phyloP scores from a whole-genome alignment of 139 green algal genomes.

The Micractinium conductrix region DNA sequence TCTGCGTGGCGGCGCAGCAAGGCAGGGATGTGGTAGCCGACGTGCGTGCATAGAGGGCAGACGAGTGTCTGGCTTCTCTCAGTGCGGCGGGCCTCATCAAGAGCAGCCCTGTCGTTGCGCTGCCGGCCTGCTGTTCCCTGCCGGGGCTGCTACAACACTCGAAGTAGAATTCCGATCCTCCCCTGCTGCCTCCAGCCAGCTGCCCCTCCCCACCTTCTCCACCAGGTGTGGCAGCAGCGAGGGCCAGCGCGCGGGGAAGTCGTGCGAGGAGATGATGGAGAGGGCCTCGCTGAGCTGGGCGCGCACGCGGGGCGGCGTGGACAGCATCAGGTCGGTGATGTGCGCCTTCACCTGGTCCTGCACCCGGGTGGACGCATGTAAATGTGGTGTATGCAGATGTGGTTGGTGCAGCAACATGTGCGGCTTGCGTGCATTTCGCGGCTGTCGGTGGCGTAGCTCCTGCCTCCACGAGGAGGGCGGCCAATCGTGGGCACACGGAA shows the following conservation, averaged over 20 bases:
- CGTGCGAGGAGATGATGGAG: slow-evolving; percentile 86
- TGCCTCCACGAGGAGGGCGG: background rate
- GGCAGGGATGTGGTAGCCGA: too few species aligned
- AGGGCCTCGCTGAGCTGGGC: slow-evolving; percentile 94
- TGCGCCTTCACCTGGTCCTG: slow-evolving; percentile 89
- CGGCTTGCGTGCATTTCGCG: too few species aligned
- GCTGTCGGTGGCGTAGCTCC: background rate
- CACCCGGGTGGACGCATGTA: background rate
- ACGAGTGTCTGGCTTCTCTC: too few species aligned
- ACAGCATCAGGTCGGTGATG: slow-evolving; percentile 93
- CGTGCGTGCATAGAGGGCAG: too few species aligned
- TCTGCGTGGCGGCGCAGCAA: too few species aligned
- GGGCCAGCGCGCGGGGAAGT: slow-evolving; percentile 93
- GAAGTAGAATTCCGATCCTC: too few species aligned
- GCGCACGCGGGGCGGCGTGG: slow-evolving; percentile 71
- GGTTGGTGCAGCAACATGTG: background rate
- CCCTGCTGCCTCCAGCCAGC: too few species aligned
- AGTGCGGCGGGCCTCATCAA: too few species aligned
- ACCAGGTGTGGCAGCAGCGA: slow-evolving; percentile 92
- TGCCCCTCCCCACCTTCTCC: slow-evolving; percentile 61
- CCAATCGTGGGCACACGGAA: too few species aligned
- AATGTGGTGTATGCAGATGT: background rate
- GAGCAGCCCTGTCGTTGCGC: too few species aligned
- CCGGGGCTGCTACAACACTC: too few species aligned
- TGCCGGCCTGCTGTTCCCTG: too few species aligned